phyloP scores from a whole-genome alignment of 495 filamentous ascomycete genomes.

The Talaromyces adpressus region DNA sequence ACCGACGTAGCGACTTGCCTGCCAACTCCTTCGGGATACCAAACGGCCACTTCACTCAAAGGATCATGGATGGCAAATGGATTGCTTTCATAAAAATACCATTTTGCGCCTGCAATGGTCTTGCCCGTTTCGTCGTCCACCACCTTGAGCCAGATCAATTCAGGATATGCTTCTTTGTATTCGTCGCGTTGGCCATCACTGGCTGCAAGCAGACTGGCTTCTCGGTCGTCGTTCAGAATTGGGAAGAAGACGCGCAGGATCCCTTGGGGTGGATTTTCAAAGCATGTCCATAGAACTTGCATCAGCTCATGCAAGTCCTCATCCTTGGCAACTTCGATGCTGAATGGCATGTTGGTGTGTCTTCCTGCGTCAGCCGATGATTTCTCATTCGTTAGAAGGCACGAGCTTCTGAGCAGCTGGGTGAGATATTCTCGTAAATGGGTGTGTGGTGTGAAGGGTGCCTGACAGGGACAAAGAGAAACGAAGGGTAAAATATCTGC shows the following conservation, averaged over 20 bases:
- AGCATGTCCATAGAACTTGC: not conserved
- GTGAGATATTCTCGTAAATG: no score
- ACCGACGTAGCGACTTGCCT: slow-evolving; percentile 13
- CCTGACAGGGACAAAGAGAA: no score
- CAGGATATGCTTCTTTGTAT: slow-evolving; percentile 5
- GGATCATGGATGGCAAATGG: slow-evolving; percentile 11
- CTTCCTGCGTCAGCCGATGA: no score
- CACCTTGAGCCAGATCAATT: slow-evolving; percentile 15
- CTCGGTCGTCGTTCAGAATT: slow-evolving; percentile 5
- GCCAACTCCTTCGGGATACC: slow-evolving; percentile 20
- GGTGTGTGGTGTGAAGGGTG: no score
- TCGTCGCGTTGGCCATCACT: not conserved
- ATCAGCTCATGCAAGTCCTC: not conserved
- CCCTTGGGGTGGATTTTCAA: not conserved
- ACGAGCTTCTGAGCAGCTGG: no score
- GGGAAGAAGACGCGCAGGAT: slow-evolving; percentile 7
- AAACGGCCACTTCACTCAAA: slow-evolving; percentile 12
- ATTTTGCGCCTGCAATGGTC: slow-evolving; percentile 19
- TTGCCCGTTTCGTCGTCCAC: slow-evolving; percentile 3
- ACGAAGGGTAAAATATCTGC: no score
- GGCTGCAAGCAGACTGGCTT: slow-evolving; percentile 4
- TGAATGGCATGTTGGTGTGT: not conserved
- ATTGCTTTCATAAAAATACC: slow-evolving; percentile 21
- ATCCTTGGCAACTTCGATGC: not conserved
- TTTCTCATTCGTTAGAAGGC: no score